Percentiles rank a stretch among this genome's conserved stretches.
Evolutionary conservation across 805 yeast species (phyloP).

Genomic region (Kazachstania psychrophila): DNA sequence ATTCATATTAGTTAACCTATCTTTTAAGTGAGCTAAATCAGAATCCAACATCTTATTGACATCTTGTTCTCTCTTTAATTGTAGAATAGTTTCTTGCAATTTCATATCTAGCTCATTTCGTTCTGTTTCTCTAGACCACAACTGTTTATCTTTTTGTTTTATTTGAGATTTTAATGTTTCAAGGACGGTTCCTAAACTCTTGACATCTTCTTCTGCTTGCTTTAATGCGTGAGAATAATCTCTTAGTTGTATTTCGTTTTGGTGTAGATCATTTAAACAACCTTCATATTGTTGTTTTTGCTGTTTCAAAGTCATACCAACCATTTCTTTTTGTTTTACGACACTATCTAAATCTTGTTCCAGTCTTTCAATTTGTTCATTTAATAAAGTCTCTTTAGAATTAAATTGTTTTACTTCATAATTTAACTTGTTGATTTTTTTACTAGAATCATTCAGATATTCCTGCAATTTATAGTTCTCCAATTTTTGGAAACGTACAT

Average conservation of each 20-base stretch:
- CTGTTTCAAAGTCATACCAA: constrained; percentile 45
- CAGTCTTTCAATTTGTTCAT: constrained; percentile 37
- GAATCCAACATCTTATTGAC: constrained; percentile 45
- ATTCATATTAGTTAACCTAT: constrained; percentile 33
- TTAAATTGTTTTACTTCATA: constrained; percentile 34
- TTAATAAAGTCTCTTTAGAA: constrained; percentile 31
- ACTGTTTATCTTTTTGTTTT: constrained; percentile 42
- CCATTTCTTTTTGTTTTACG: constrained; percentile 45
- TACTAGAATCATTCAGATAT: constrained; percentile 40
- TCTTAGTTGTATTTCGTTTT: constrained; percentile 60
- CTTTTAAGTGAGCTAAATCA: constrained; percentile 44
- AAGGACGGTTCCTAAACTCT: constrained; percentile 43
- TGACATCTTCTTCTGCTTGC: constrained; percentile 44
- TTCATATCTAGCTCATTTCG: constrained; percentile 45
- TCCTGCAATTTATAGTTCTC: constrained; percentile 39
- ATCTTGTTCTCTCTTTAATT: constrained; percentile 41
- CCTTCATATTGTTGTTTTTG: constrained; percentile 69
- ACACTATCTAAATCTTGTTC: constrained; percentile 51
- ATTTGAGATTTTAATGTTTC: constrained; percentile 45
- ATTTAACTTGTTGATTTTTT: constrained; percentile 36
- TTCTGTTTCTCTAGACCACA: constrained; percentile 46
- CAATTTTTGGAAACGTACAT: constrained; percentile 21
- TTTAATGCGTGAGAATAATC: constrained; percentile 42
- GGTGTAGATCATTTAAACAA: constrained; percentile 61
- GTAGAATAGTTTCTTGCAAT: constrained; percentile 47